phyloP scores from a whole-genome alignment of 176 grass and related monocot species.

The Pontederia paniculata region DNA sequence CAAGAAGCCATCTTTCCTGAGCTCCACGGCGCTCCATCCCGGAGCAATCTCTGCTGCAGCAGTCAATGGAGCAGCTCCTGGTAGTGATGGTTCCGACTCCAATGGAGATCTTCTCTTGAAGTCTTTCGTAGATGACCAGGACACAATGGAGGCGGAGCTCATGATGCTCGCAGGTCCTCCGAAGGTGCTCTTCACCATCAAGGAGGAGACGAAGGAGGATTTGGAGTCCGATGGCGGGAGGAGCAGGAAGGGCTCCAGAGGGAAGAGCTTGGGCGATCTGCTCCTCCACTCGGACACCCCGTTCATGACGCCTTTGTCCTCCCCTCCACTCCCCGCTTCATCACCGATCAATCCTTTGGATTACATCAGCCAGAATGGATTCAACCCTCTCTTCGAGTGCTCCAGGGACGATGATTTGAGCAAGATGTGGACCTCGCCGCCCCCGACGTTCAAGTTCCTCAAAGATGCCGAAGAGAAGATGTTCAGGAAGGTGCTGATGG shows the following conservation, averaged over 20 bases:
- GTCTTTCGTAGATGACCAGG: not conserved
- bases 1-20: not conserved
- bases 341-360: not conserved
- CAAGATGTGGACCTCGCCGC: not conserved
- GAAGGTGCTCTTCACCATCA: slow-evolving; percentile 2
- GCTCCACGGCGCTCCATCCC: not conserved
- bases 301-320: not conserved
- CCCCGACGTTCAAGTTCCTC: not conserved
- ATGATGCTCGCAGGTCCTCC: slow-evolving; percentile 3
- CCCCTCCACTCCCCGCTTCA: not conserved
- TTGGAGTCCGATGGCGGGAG: not conserved
- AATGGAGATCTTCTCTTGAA: not conserved
- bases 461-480: slow-evolving; percentile 2
- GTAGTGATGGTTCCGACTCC: not conserved
- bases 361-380: not conserved
- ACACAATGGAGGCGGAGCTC: slow-evolving; percentile 5
- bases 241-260: not conserved
- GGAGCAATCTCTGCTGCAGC: not conserved
- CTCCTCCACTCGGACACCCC: not conserved
- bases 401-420: not conserved
- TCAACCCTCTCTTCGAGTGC: slow-evolving; percentile 6
- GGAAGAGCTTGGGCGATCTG: slow-evolving; percentile 11
- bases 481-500: not conserved
- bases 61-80: not conserved
- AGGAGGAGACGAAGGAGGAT: slow-evolving; percentile 3